Evolutionary conservation across 208 protist genomes (phyloP).

Genomic region (Acanthamoeba healyi): DNA sequence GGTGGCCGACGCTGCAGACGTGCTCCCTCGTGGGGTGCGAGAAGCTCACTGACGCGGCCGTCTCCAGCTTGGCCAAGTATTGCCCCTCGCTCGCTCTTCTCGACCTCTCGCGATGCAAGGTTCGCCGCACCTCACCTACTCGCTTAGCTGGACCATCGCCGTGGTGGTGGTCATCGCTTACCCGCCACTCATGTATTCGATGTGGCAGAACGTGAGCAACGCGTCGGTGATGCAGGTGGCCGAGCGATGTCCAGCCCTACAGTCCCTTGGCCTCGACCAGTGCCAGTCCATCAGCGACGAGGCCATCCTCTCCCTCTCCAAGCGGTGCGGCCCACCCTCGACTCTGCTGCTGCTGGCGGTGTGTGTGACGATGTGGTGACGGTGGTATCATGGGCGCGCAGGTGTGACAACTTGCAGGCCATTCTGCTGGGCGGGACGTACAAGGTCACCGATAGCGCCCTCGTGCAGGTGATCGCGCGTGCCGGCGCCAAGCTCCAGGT

Average conservation of each 20-base stretch:
- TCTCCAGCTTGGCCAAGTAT: background rate
- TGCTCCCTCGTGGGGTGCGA: background rate
- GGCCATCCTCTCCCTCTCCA: background rate
- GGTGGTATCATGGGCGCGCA: too few relatives aligned
- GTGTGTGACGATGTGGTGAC: too few relatives aligned
- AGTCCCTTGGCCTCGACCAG: background rate
- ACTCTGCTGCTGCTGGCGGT: too few relatives aligned
- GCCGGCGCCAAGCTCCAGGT: background rate
- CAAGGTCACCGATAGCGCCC: background rate
- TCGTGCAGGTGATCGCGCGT: background rate
- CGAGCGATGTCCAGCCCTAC: background rate
- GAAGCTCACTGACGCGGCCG: background rate
- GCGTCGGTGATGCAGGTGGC: background rate
- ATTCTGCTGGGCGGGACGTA: background rate
- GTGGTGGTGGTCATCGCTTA: too few relatives aligned
- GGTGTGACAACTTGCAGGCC: background rate
- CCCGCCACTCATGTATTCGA: too few relatives aligned
- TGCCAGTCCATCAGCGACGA: background rate
- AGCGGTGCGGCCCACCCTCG: too few relatives aligned
- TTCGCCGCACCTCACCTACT: background rate
- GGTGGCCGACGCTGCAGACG: background rate
- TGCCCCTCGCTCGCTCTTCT: background rate
- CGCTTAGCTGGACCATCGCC: too few relatives aligned
- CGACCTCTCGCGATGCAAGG: slow-evolving; percentile 9
- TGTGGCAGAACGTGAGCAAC: background rate